These are phyloP conservation scores for Blastomyces parvus DNA, from an alignment of 2,329 filamentous ascomycete species.

Conservation along the genomic window DNA sequence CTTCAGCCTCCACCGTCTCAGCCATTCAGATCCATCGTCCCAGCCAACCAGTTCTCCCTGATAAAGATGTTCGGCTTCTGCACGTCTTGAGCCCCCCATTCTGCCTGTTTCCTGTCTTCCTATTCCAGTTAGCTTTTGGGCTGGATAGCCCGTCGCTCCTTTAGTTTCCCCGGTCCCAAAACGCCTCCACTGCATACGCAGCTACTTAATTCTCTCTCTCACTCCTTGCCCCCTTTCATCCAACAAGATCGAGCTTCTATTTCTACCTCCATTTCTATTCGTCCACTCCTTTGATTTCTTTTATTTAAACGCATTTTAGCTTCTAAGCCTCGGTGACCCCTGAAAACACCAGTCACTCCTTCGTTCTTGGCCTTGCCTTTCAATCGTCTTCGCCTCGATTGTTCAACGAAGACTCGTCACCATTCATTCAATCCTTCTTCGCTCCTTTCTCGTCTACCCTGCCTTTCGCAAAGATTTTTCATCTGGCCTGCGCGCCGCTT, in stretches of 20 bases:
- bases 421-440: neutral
- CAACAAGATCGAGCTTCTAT: neutral
- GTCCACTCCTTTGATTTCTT: conserved; percentile 1
- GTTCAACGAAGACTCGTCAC: neutral
- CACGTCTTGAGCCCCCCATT: neutral
- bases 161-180: neutral
- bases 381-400: neutral
- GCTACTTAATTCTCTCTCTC: neutral
- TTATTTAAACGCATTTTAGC: neutral
- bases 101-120: neutral
- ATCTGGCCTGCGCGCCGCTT: neutral
- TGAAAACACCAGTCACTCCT: conserved; percentile 5
- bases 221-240: neutral
- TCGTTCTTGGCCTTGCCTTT: neutral
- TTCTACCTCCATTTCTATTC: neutral
- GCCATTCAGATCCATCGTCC: neutral
- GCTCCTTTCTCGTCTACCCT: neutral
- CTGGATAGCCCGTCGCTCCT: neutral
- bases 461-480: neutral
- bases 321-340: neutral
- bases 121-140: neutral
- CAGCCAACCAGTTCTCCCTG: neutral
- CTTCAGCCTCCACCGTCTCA: neutral
- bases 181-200: neutral
- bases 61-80: neutral